Evolutionary conservation across 306 rosid species (phyloP).

Genomic region (Rubus parviflorus): DNA sequence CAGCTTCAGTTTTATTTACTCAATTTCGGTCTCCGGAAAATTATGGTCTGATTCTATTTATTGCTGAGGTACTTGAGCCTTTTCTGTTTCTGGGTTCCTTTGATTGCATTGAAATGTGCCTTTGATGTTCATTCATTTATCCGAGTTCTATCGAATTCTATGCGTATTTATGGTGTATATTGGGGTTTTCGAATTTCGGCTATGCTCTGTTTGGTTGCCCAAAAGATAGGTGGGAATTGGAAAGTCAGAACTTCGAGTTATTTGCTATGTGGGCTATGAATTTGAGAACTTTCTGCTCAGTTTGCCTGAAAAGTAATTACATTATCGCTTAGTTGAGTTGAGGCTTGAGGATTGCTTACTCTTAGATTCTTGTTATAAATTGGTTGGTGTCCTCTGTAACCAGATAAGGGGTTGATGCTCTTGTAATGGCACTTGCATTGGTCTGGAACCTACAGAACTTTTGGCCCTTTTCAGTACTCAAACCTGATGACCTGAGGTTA

Average conservation of each 20-base stretch:
- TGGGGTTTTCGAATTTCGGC: not conserved
- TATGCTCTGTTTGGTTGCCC: slow-evolving; percentile 3
- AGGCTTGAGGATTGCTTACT: not conserved
- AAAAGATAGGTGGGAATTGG: slow-evolving; percentile 2
- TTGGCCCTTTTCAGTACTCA: slow-evolving; percentile 64
- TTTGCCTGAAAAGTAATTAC: not conserved
- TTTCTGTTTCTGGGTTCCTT: not conserved
- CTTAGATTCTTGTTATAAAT: not conserved
- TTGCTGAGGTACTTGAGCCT: not conserved
- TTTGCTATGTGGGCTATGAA: slow-evolving; percentile 10
- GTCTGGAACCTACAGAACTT: slow-evolving; percentile 48
- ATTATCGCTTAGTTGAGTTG: not conserved
- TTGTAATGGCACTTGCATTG: slow-evolving; percentile 53
- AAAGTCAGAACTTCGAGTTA: not conserved
- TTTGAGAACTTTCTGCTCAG: not conserved
- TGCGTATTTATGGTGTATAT: not conserved
- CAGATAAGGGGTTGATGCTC: slow-evolving; percentile 16
- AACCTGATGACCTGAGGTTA: slow-evolving; percentile 44
- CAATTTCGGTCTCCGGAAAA: not conserved
- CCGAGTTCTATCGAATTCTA: not conserved
- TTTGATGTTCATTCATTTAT: not conserved
- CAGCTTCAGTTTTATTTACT: not conserved
- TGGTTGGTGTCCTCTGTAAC: slow-evolving; percentile 6
- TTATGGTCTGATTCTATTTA: not conserved
- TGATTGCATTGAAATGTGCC: not conserved